A percentile compares a stretch with the other conserved stretches of the same genome.
Evolutionary conservation across 176 grass and related monocot genomes (phyloP).

Genomic region (Eleusine indica): DNA sequence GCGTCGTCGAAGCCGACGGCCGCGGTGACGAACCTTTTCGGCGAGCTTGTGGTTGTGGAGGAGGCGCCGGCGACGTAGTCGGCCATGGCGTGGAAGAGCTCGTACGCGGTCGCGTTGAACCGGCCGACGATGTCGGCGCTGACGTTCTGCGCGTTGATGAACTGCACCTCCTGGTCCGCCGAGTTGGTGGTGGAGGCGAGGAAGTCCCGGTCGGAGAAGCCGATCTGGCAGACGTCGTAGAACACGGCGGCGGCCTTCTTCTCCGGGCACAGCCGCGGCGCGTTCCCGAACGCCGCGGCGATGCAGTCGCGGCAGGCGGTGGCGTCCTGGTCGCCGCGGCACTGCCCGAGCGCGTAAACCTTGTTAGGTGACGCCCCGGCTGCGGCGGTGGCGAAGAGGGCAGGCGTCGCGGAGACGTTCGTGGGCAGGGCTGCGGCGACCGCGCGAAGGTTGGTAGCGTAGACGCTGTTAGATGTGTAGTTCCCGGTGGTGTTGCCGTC

Average conservation of each 20-base stretch:
- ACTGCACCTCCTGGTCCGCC: neutral
- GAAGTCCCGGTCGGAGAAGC: slow-evolving; percentile 42
- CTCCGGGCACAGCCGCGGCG: neutral
- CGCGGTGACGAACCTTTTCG: slow-evolving; percentile 23
- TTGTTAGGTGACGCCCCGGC: neutral
- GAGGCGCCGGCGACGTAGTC: neutral
- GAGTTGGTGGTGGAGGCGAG: slow-evolving; percentile 12
- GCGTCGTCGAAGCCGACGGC: slow-evolving; percentile 18
- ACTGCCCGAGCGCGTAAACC: neutral
- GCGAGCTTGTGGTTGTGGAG: neutral
- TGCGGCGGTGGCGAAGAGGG: neutral
- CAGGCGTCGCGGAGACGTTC: neutral
- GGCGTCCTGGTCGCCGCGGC: neutral
- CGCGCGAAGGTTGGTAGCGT: neutral
- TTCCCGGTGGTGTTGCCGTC: neutral
- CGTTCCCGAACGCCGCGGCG: neutral
- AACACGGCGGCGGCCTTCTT: neutral
- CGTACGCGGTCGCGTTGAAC: neutral
- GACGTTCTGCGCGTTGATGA: neutral
- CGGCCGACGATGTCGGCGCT: neutral
- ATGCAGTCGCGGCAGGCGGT: neutral
- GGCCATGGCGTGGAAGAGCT: slow-evolving; percentile 26
- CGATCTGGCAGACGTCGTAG: slow-evolving; percentile 39
- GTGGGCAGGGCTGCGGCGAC: neutral
- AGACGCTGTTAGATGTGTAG: neutral